phyloP scores from a whole-genome alignment of 106 monocot species.

The Allium fistulosum region DNA sequence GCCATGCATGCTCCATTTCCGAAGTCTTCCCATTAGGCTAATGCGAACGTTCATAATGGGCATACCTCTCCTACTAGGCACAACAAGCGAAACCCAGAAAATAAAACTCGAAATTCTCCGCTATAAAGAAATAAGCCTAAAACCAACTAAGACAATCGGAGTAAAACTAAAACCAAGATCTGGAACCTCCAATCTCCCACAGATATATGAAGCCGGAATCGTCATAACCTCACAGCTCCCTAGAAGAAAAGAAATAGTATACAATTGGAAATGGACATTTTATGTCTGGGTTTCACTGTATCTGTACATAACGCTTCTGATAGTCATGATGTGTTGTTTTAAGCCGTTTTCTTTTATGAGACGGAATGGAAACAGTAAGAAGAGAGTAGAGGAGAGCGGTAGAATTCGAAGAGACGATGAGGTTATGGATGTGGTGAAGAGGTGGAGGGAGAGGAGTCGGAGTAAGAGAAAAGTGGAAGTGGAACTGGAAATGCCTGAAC shows the following conservation, averaged over 20 bases:
- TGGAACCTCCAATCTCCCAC: slow-evolving; percentile 53
- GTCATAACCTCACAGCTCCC: slow-evolving; percentile 44
- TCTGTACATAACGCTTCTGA: slow-evolving; percentile 40
- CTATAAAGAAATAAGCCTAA: slow-evolving; percentile 36
- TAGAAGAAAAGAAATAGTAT: slow-evolving; percentile 36
- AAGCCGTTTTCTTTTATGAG: slow-evolving; percentile 24
- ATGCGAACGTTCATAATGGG: slow-evolving; percentile 51
- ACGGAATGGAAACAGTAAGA: neutral
- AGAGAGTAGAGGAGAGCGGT: neutral
- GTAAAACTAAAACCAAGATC: slow-evolving; percentile 54
- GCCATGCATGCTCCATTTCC: slow-evolving; percentile 65
- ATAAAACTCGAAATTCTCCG: slow-evolving; percentile 27
- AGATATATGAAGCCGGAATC: slow-evolving; percentile 43
- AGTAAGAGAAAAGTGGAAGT: slow-evolving; percentile 21
- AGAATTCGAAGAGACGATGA: slow-evolving; percentile 9
- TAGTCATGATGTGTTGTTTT: slow-evolving; percentile 27
- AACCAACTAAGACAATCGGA: slow-evolving; percentile 28
- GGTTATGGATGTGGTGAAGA: slow-evolving; percentile 16
- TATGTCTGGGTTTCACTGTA: slow-evolving; percentile 53
- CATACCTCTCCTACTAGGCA: slow-evolving; percentile 44
- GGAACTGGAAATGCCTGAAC: neutral
- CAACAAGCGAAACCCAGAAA: slow-evolving; percentile 38
- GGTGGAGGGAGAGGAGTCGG: slow-evolving; percentile 18
- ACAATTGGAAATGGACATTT: slow-evolving; percentile 75
- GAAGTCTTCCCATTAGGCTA: slow-evolving; percentile 54